Base-by-base conservation (phyloP, 2,329 filamentous ascomycete genomes). In the Neonectria sp. region DNA sequence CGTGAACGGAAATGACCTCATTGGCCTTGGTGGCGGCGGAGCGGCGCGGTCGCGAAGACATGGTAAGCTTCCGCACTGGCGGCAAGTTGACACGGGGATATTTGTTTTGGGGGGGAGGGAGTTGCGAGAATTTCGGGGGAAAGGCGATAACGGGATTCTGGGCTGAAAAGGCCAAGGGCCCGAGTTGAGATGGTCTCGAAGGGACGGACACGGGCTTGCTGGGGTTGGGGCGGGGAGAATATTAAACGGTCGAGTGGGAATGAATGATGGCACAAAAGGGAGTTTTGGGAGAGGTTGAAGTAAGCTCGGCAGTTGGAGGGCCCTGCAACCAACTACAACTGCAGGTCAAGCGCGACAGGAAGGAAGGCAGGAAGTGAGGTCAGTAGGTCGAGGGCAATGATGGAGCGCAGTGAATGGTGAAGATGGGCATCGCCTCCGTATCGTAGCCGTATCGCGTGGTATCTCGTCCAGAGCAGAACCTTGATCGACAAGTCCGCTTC, bases 21-120 rank as follows among this genome's bases (percentile, higher is more conserved):
- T 80, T 81, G 51, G 83, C 83, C 77, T 77, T 83, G 53, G 80
- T 73, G 64, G 82, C 82, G 31, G 83, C 82, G 25, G 82, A 83
- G 49, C 83, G 81, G 58, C 82, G 85, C 48, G 86, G 86, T 65
- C 86, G 84, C 35, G 83, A 81, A 52, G 84, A 72, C 86, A 88
- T 88, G 68, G 65, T 74, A 60, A 55, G 52, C 55, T 46, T 55
- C 70, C 73, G 72, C 72, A 63, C 75, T 76, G 58, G 70, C 69
- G 69, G 68, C 40, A 52, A 31, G 43, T 59, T 33, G 37, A 40
- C 37, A 40, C 37, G 53, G 64, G 60, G 21, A 27, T 51, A 15
- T 45, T 45, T 45, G 40, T 7, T 7, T 21, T 45, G 40, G 56
- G 37, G 37, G 53, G 52, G 24, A 60, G 63, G n/a, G 43, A 52